These are phyloP conservation scores for Globisporangium splendens DNA, from an alignment of 352 stramenopile species.

Conservation along the genomic window DNA sequence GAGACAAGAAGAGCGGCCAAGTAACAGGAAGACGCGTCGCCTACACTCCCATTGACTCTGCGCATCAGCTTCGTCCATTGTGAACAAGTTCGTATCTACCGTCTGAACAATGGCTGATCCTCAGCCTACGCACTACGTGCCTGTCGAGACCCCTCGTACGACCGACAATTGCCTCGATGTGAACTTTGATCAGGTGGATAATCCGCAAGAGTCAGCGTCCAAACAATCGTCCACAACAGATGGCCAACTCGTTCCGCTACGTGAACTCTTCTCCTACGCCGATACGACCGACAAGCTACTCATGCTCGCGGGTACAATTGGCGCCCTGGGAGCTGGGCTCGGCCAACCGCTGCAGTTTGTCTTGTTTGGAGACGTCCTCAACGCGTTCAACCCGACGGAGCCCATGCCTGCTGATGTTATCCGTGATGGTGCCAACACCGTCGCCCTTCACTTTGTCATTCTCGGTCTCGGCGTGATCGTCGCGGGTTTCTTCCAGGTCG, in stretches of 20 bases:
- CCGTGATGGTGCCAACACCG: constrained; percentile 25
- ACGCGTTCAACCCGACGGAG: constrained; percentile 56
- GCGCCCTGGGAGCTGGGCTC: constrained; percentile 35
- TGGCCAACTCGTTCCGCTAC: constrained; percentile 2
- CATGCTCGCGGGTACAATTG: constrained; percentile 48
- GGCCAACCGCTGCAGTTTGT: constrained; percentile 66
- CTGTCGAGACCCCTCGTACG: too few species aligned
- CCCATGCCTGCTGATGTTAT: neutral
- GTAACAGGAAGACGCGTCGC: too few species aligned
- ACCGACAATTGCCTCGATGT: too few species aligned
- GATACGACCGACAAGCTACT: constrained; percentile 50
- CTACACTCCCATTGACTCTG: too few species aligned
- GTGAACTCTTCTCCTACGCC: constrained; percentile 27
- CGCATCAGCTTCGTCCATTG: too few species aligned
- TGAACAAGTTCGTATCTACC: too few species aligned
- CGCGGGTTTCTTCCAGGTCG: constrained; percentile 34
- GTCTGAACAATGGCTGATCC: too few species aligned
- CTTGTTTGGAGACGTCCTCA: constrained; percentile 67
- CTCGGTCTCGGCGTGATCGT: constrained; percentile 27
- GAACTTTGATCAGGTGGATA: too few species aligned
- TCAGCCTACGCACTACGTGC: too few species aligned
- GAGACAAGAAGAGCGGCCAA: too few species aligned
- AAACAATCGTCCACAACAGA: too few species aligned
- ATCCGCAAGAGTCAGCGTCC: too few species aligned
- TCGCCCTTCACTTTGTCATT: constrained; percentile 28